Evolutionary conservation across 1,284 basidiomycete genomes (phyloP), one percentile per base, ranked within the genome.

Genomic region (Trametes versicolor): DNA sequence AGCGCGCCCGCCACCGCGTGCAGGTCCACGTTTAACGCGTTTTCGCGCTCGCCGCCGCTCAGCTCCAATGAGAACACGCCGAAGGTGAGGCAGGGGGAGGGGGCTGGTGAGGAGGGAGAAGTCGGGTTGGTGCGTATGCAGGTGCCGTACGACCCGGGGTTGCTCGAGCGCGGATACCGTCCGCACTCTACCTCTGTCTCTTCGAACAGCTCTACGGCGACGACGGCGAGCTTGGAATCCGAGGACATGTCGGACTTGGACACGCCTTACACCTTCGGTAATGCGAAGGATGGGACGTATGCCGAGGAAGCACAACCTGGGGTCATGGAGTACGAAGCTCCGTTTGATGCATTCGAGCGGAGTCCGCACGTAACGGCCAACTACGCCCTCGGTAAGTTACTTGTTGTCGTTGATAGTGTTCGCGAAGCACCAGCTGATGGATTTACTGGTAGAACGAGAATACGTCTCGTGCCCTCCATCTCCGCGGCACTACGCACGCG

Each of bases 111-210:
- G 8, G 8, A 29, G 12, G 29, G 21, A 6, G 50, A n/a, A 29
- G 21, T 27, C 4, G 60, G 36, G 17, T 15, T 43, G 47, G 37
- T 25, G 36, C 45, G 52, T 7, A 32, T 50, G 27, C 60, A 56
- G 60, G 51, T 54, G 39, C 62, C 55, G 56, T 58, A 58, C 47
- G 55, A 53, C 17, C 55, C 54, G 10, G 60, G 60, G 37, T 34
- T 56, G n/a, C n/a, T 25, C 53, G 52, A 51, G 53, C 34, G 27
- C 25, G 48, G 23, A 45, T 10, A 21, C 21, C 62, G 62, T 21
- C 32, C 62, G 49, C 56, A 63, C n/a, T 63, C 55, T 39, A 58
- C 56, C 32, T 63, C 62, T 15, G 55, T 53, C 3, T 63, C 55
- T 2, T 63, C 62, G 29, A 32, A 52, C 15, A 34, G 39, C n/a